Percentiles rank a stretch among this genome's conserved stretches.
These are phyloP conservation scores for Rhytidhysteron rufulum DNA, from an alignment of 2,329 filamentous ascomycete species.

Conservation along the genomic window DNA sequence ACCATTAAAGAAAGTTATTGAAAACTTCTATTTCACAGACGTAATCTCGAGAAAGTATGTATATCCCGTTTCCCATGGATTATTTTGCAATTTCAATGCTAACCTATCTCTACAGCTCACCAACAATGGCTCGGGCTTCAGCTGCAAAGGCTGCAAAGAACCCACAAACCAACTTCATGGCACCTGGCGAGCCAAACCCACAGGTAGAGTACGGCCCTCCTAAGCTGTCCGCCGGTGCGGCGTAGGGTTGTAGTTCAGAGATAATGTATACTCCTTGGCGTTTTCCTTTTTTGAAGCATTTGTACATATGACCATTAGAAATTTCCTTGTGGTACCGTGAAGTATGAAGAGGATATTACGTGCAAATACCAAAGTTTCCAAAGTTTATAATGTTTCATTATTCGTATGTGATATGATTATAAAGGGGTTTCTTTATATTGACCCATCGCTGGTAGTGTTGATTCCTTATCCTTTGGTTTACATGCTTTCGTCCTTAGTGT, in stretches of 20 bases:
- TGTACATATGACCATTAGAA: no score
- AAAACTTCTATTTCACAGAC: slow-evolving; percentile 99
- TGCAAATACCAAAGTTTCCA: no score
- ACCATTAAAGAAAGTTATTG: slow-evolving; percentile 78
- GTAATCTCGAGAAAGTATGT: slow-evolving; percentile 89
- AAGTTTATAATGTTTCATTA: no score
- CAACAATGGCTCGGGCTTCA: slow-evolving; percentile 97
- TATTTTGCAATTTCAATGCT: slow-evolving; percentile 6
- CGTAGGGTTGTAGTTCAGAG: slow-evolving; percentile 3
- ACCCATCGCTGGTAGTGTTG: no score
- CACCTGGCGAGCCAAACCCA: slow-evolving; percentile 41
- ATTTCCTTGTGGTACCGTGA: no score
- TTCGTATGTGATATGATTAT: no score
- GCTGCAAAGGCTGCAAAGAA: slow-evolving; percentile 72
- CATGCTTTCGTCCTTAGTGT: no score
- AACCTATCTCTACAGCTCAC: slow-evolving; percentile 61
- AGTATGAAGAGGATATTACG: no score
- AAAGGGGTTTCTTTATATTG: no score
- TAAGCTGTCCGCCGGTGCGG: slow-evolving; percentile 6
- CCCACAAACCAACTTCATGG: slow-evolving; percentile 50
- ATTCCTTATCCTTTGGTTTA: no score
- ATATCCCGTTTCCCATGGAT: not conserved
- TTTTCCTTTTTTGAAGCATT: no score
- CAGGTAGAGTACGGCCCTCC: slow-evolving; percentile 40
- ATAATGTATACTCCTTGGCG: no score